Base-by-base conservation (phyloP, 345 rosid species). In the Rhodamnia argentea region DNA sequence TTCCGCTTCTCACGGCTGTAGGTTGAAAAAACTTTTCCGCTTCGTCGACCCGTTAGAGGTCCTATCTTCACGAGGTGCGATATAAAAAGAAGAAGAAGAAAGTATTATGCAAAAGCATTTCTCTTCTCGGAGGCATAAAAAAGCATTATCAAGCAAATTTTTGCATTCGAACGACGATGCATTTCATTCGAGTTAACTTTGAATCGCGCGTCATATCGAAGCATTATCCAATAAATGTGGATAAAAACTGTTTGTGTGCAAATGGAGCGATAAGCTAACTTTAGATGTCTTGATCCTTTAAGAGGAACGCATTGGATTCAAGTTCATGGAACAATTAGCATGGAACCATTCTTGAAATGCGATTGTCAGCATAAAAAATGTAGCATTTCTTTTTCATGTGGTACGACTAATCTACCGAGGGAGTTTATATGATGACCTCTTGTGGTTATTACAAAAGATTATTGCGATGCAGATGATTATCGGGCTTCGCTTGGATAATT, bases 81-180 rank as follows among this genome's bases (percentile, higher is more conserved):
- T 2, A 3, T 12, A 5, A n/a, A n/a, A 42, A 3, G 1, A 42
- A 42, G 4, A 42, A 42, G 4, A 42, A 42, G 5, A 42, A 6
- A 6, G 32, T n/a, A 5, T 14, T 14, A 15, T 40, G 75, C 37
- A 15, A 29, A 27, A 15, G 22, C 15, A 29, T 6, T 62, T 59
- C 44, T n/a, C 70, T 59, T 15, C 2, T 59, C n/a, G 6, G 32
- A 7, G 7, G 6, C 32, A n/a, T 6, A n/a, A 59, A 59, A 59
- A 5, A 2, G n/a, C 13, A 59, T n/a, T 27, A 13, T 59, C 5
- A 59, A 12, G 6, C 3, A n/a, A 60, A 15, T 0, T 60, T 11
- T 26, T 29, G 5, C 7, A 22, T 29, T 15, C 0, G 0, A 15
- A 15, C 1, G 8, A 0, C 1, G 8, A 9, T 5, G 10, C 10